Evolutionary conservation across 345 rosid genomes (phyloP), one percentile per base, ranked within the genome.

Genomic region (Excoecaria cochinchinensis): DNA sequence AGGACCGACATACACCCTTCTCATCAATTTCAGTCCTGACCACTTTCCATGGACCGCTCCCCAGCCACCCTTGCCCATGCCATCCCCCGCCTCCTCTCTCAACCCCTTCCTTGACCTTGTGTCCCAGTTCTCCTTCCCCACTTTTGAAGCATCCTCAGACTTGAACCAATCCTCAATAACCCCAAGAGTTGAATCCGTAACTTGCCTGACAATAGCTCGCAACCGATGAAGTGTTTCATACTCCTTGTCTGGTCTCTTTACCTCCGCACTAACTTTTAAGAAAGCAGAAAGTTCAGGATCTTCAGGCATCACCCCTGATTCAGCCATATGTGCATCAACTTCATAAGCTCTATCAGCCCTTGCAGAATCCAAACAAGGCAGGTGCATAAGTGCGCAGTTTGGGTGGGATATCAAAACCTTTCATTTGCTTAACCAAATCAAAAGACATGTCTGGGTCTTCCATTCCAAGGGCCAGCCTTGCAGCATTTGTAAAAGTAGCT

Each of bases 41-140:
- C 11, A 91, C 90, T 55, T 75, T 88, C 98, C 99, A 95, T 50
- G 75, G 71, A 9, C 99, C 98, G 25, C 60, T 82, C 22, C 99
- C 98, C 51, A 95, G 82, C 98, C 99, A 95, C 70, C 99, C 98
- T 67, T 86, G 89, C 51, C 99, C 98, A 74, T 95, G 99, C 99
- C 99, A 95, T 70, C 99, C 99, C 82, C 99, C 99, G 71, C 99
- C 99, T 69, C 96, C 91, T 52, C 72, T 87, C 17, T 78, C 69
- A 81, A 95, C 78, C 64, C 86, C 93, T 56, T 93, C 89, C 82
- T 46, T 87, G 75, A 95, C 76, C 65, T 76, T 63, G 40, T 83
- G 76, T 93, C 96, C 92, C 90, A 91, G 59, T 84, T 85, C 69
- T 76, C 86, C 50, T 75, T 55, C 69, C 98, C 98, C 71, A 84